Percentiles rank a stretch among this genome's conserved stretches.
Evolutionary conservation across 345 rosid species (phyloP).

Genomic region (Sapria himalayana): DNA sequence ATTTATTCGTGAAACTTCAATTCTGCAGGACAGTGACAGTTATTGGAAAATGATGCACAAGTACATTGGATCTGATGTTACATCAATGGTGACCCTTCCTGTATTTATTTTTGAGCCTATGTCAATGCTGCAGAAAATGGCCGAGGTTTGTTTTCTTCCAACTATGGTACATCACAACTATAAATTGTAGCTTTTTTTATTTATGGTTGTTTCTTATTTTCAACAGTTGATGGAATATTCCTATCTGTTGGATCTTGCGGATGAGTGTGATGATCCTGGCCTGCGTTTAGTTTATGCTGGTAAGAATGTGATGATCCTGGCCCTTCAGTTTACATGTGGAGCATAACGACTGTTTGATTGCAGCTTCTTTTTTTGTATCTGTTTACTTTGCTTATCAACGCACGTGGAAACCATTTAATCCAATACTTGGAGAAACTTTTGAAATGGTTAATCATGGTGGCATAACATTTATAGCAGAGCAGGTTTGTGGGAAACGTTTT

Average conservation of each 20-base stretch:
- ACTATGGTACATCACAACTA: not conserved
- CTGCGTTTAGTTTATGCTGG: constrained; percentile 76
- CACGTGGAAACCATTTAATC: constrained; percentile 94
- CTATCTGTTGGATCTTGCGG: constrained; percentile 58
- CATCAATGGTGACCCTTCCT: constrained; percentile 94
- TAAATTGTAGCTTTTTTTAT: constrained; percentile 2
- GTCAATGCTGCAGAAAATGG: constrained; percentile 92
- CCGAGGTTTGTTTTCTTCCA: constrained; percentile 38
- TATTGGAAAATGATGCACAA: constrained; percentile 96
- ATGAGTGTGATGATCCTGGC: constrained; percentile 79
- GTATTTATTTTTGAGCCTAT: constrained; percentile 77
- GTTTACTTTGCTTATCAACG: constrained; percentile 68
- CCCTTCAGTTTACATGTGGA: constrained; percentile 1
- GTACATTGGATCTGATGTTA: constrained; percentile 64
- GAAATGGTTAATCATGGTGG: constrained; percentile 70
- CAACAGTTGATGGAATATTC: constrained; percentile 80
- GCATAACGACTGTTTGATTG: constrained; percentile 2
- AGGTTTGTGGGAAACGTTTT: no score
- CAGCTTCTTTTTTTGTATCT: constrained; percentile 84
- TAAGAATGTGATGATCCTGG: constrained; percentile 13
- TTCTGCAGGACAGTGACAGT: constrained; percentile 52
- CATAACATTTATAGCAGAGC: constrained; percentile 63
- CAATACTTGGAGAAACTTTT: constrained; percentile 91
- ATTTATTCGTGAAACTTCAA: no score
- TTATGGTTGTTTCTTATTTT: not conserved